Percentiles rank a stretch among this genome's conserved stretches.
These are phyloP conservation scores for Heritiera littoralis DNA, from an alignment of 345 rosid species.

Conservation along the genomic window DNA sequence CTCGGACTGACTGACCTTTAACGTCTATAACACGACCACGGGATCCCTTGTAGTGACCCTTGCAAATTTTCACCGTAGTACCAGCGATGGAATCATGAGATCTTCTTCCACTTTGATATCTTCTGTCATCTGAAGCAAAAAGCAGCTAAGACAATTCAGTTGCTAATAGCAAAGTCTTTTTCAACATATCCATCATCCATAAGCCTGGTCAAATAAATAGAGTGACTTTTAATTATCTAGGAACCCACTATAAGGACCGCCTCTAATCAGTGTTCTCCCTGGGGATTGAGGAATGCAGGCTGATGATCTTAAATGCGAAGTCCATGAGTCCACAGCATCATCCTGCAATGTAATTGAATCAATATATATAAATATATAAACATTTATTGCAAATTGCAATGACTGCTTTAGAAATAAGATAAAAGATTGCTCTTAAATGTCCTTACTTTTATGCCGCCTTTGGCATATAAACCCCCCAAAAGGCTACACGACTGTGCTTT, in stretches of 20 bases:
- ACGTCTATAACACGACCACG: conserved; percentile 79
- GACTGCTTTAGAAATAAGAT: background rate
- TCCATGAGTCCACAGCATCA: background rate
- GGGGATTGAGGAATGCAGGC: background rate
- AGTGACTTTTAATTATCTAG: background rate
- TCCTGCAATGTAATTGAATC: background rate
- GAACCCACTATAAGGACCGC: background rate
- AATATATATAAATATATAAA: background rate
- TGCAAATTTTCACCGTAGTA: conserved; percentile 74
- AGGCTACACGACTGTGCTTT: conserved; percentile 40
- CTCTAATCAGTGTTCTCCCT: background rate
- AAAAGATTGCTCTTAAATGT: background rate
- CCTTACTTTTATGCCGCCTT: conserved; percentile 62
- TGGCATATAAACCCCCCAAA: conserved; percentile 74
- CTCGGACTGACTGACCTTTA: conserved; percentile 71
- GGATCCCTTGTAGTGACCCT: conserved; percentile 76
- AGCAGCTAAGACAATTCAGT: conserved; percentile 8
- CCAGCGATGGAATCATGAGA: conserved; percentile 66
- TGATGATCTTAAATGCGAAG: background rate
- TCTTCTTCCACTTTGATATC: conserved; percentile 70
- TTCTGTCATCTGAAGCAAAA: conserved; percentile 61
- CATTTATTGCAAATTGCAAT: background rate
- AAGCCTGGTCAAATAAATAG: background rate
- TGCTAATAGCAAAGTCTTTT: background rate
- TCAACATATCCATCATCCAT: background rate